Percentiles rank a stretch among this genome's conserved stretches.
phyloP scores from a whole-genome alignment of 1,139 yeast genomes.

The Yamadazyma triangularis region DNA sequence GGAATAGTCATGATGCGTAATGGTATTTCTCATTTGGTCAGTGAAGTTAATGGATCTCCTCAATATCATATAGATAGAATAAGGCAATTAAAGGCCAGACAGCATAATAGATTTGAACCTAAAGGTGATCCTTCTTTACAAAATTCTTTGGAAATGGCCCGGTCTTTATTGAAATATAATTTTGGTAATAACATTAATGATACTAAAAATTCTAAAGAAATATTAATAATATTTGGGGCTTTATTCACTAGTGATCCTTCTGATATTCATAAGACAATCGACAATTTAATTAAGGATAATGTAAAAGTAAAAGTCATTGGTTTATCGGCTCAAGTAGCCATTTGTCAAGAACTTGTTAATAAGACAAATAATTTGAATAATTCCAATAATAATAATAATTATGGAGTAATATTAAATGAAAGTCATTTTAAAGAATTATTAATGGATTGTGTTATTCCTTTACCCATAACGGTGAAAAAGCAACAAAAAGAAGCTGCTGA shows the following conservation, averaged over 20 bases:
- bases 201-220: conserved; percentile 75
- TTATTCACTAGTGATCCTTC: conserved; percentile 92
- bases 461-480: conserved; percentile 55
- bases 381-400: conserved; percentile 25
- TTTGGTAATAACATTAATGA: conserved; percentile 35
- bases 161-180: conserved; percentile 75
- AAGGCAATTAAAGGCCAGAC: conserved; percentile 48
- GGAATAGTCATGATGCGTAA: conserved; percentile 88
- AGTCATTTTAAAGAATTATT: conserved; percentile 79
- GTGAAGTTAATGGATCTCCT: conserved; percentile 92
- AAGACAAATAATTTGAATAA: conserved; percentile 58
- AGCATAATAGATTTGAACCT: conserved; percentile 70
- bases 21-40: conserved; percentile 78
- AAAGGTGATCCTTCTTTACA: conserved; percentile 93
- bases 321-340: conserved; percentile 89
- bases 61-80: conserved; percentile 81
- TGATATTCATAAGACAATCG: conserved; percentile 82
- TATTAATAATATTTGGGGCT: conserved; percentile 82
- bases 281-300: conserved; percentile 64
- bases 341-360: conserved; percentile 80
- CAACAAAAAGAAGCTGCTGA: conserved; percentile 17
- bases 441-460: conserved; percentile 87
- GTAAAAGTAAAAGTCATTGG: conserved; percentile 88
- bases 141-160: conserved; percentile 87
- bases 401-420: conserved; percentile 85